Conservation (phyloP, 176 grass and related monocot species). For the Aegilops sharonensis region DNA sequence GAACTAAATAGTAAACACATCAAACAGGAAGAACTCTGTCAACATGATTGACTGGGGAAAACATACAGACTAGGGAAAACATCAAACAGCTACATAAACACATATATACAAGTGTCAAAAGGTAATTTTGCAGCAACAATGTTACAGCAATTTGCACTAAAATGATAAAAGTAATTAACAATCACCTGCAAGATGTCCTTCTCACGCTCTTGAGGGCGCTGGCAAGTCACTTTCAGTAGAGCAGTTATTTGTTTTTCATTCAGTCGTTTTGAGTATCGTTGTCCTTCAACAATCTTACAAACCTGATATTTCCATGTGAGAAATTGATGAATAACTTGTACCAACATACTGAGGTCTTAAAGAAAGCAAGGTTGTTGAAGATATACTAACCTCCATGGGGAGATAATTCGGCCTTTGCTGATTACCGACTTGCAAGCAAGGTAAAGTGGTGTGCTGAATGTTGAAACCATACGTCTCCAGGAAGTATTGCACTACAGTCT, state of each 20-base stretch:
- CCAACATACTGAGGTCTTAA: slow-evolving; percentile 21
- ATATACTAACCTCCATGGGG: slow-evolving; percentile 73
- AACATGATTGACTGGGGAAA: slow-evolving; percentile 14
- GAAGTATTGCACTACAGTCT: slow-evolving; percentile 93
- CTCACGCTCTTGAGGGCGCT: slow-evolving; percentile 78
- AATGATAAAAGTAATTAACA: background rate
- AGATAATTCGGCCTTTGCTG: slow-evolving; percentile 95
- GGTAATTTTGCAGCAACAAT: background rate
- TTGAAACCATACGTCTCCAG: slow-evolving; percentile 89
- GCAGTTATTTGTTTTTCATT: slow-evolving; percentile 97
- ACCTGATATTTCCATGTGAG: slow-evolving; percentile 46
- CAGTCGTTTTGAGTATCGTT: slow-evolving; percentile 84
- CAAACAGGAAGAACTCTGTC: background rate
- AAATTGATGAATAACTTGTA: slow-evolving; percentile 23
- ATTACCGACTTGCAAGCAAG: slow-evolving; percentile 95
- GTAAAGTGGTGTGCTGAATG: slow-evolving; percentile 86
- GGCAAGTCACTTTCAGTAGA: slow-evolving; percentile 88
- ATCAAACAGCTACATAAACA: background rate
- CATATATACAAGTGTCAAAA: background rate
- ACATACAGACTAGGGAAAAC: background rate
- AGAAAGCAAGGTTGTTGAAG: background rate
- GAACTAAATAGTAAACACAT: background rate
- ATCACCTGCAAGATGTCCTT: slow-evolving; percentile 81
- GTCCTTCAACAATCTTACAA: slow-evolving; percentile 92
- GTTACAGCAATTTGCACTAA: slow-evolving; percentile 3